A percentile compares a stretch with the other conserved stretches of the same genome.
Conservation (phyloP, 2,329 filamentous ascomycete species). For the Byssothecium circinans region DNA sequence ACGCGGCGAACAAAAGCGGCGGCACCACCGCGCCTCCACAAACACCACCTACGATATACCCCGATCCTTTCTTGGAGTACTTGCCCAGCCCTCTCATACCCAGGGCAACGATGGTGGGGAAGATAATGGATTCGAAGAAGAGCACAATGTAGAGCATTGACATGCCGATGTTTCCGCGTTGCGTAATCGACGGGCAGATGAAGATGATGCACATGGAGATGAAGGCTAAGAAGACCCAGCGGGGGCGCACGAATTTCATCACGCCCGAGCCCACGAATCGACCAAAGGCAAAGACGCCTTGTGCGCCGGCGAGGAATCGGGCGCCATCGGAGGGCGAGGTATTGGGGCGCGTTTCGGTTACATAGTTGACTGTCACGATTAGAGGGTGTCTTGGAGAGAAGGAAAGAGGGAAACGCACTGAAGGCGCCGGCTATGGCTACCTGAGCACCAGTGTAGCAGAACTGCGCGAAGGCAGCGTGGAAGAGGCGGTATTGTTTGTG, state of each 20-base stretch:
- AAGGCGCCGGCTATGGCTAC: conserved; percentile 52
- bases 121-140: conserved; percentile 81
- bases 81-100: conserved; percentile 75
- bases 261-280: conserved; percentile 68
- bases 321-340: conserved; percentile 58
- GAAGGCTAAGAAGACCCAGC: conserved; percentile 72
- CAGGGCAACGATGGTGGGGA: conserved; percentile 78
- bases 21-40: conserved; percentile 73
- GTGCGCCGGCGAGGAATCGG: conserved; percentile 72
- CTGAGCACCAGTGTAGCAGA: conserved; percentile 80
- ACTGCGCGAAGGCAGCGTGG: conserved; percentile 74
- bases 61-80: conserved; percentile 75
- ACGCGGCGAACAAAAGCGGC: conserved; percentile 68
- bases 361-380: conserved; percentile 41
- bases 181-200: conserved; percentile 55
- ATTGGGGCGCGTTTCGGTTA: conserved; percentile 50
- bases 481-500: conserved; percentile 70
- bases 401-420: conserved; percentile 45
- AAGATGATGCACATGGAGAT: conserved; percentile 65
- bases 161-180: conserved; percentile 56
- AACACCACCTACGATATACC: conserved; percentile 72
- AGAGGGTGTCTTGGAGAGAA: conserved; percentile 52
- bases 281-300: conserved; percentile 71
- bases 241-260: conserved; percentile 67
- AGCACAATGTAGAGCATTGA: conserved; percentile 71